phyloP scores from a whole-genome alignment of 2,329 filamentous ascomycete genomes.

The Cucurbitaria berberidis region DNA sequence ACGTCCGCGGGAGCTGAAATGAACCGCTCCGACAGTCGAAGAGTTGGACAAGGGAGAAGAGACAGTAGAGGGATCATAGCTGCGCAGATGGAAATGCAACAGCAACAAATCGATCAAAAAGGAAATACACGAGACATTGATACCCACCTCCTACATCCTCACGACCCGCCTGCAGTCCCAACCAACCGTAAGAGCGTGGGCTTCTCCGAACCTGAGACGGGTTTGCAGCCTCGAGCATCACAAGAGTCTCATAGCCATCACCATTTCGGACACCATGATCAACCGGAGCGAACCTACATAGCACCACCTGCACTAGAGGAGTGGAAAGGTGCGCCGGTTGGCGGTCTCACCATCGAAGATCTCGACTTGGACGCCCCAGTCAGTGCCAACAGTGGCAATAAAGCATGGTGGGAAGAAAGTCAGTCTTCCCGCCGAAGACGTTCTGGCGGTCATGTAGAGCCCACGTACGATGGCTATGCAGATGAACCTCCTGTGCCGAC shows the following conservation, averaged over 20 bases:
- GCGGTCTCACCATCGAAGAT: conserved; percentile 51
- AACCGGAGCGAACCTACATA: conserved; percentile 59
- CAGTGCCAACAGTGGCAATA: conserved; percentile 38
- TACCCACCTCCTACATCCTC: conserved; percentile 37
- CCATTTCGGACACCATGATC: conserved; percentile 46
- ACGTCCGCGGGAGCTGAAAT: conserved; percentile 32
- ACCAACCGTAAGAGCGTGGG: conserved; percentile 50
- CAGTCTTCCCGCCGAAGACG: conserved; percentile 53
- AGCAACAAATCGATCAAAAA: conserved; percentile 47
- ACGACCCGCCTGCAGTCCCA: conserved; percentile 36
- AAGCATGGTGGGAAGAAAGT: conserved; percentile 78
- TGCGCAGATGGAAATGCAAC: conserved; percentile 49
- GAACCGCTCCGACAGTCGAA: conserved; percentile 46
- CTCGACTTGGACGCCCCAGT: conserved; percentile 49
- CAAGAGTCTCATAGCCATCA: conserved; percentile 37
- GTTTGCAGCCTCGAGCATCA: conserved; percentile 24
- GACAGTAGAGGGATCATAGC: conserved; percentile 44
- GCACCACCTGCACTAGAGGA: conserved; percentile 66
- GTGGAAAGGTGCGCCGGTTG: conserved; percentile 52
- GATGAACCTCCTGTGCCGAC: conserved; percentile 70
- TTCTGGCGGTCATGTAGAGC: conserved; percentile 38
- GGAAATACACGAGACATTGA: conserved; percentile 41
- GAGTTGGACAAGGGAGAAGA: conserved; percentile 27
- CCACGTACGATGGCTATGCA: conserved; percentile 70
- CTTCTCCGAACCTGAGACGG: conserved; percentile 42